These are phyloP conservation scores for Mucor plumbeus DNA, from an alignment of 371 early-diverging fungal species.

Conservation along the genomic window DNA sequence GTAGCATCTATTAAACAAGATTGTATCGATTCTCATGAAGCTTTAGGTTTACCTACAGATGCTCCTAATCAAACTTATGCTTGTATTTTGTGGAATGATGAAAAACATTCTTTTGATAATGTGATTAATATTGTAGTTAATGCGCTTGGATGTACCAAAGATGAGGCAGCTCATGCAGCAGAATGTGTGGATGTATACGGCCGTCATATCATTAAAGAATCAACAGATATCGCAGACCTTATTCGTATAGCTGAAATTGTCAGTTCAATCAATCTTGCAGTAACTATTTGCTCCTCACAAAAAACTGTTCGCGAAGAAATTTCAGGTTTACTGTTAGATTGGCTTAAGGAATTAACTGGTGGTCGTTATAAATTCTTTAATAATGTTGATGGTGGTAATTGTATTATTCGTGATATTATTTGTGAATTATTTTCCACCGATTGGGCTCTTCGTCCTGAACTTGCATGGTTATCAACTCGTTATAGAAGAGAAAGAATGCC, in stretches of 20 bases:
- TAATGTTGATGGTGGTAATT: constrained; percentile 47
- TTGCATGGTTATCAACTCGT: constrained; percentile 44
- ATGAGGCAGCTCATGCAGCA: constrained; percentile 28
- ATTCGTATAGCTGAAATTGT: constrained; percentile 71
- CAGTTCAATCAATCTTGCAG: constrained; percentile 73
- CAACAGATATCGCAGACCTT: constrained; percentile 64
- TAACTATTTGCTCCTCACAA: constrained; percentile 81
- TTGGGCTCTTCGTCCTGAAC: constrained; percentile 51
- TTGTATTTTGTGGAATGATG: constrained; percentile 95
- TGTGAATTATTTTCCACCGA: constrained; percentile 74
- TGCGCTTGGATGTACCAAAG: constrained; percentile 63
- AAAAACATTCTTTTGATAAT: constrained; percentile 90
- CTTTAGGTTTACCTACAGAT: constrained; percentile 47
- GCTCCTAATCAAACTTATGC: constrained; percentile 46
- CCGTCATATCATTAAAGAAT: constrained; percentile 75
- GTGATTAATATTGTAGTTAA: constrained; percentile 80
- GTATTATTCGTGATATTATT: constrained; percentile 65
- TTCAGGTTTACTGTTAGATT: constrained; percentile 71
- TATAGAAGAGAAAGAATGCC: constrained; percentile 41
- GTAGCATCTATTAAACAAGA: constrained; percentile 37
- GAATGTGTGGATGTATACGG: constrained; percentile 65
- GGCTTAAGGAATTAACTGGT: constrained; percentile 78
- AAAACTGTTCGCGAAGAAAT: constrained; percentile 86
- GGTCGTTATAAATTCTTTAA: constrained; percentile 65
- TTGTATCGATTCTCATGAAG: constrained; percentile 37